phyloP scores from a whole-genome alignment of 306 rosid genomes.

The Cicer arietinum region DNA sequence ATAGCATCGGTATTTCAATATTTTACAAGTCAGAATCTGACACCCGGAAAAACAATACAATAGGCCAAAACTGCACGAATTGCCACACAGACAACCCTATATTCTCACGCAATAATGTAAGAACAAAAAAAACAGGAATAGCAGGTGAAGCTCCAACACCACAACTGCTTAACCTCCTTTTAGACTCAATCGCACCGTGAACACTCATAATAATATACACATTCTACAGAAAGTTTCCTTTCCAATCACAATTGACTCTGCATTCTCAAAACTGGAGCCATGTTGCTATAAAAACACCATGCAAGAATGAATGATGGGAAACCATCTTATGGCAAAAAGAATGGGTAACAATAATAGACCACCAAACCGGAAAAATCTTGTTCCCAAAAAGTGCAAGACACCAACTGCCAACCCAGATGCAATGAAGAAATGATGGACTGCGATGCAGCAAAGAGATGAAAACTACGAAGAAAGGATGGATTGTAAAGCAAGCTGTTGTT shows the following conservation, averaged over 20 bases:
- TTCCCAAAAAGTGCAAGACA: slow-evolving; percentile 45
- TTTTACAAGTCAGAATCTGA: slow-evolving; percentile 46
- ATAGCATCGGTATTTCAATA: slow-evolving; percentile 45
- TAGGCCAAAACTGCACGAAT: slow-evolving; percentile 61
- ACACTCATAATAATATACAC: slow-evolving; percentile 70
- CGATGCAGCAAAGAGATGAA: slow-evolving; percentile 50
- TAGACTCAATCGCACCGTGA: slow-evolving; percentile 59
- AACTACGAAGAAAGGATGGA: slow-evolving; percentile 71
- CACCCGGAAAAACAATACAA: slow-evolving; percentile 38
- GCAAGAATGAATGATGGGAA: slow-evolving; percentile 69
- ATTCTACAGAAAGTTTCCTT: slow-evolving; percentile 60
- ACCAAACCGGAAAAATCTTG: slow-evolving; percentile 50
- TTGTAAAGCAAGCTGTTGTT: slow-evolving; percentile 92
- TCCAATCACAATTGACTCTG: slow-evolving; percentile 62
- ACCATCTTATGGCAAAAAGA: slow-evolving; percentile 83
- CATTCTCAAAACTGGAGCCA: slow-evolving; percentile 66
- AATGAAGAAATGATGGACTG: slow-evolving; percentile 65
- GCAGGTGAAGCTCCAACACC: slow-evolving; percentile 49
- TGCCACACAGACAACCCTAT: slow-evolving; percentile 65
- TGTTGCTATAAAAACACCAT: slow-evolving; percentile 55
- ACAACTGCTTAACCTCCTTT: slow-evolving; percentile 50
- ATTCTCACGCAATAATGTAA: slow-evolving; percentile 54
- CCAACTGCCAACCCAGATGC: slow-evolving; percentile 47
- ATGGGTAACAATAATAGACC: slow-evolving; percentile 65
- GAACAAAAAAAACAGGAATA: slow-evolving; percentile 28